Evolutionary conservation across 805 yeast species (phyloP).

Genomic region (Vanderwaltozyma verrucispora): DNA sequence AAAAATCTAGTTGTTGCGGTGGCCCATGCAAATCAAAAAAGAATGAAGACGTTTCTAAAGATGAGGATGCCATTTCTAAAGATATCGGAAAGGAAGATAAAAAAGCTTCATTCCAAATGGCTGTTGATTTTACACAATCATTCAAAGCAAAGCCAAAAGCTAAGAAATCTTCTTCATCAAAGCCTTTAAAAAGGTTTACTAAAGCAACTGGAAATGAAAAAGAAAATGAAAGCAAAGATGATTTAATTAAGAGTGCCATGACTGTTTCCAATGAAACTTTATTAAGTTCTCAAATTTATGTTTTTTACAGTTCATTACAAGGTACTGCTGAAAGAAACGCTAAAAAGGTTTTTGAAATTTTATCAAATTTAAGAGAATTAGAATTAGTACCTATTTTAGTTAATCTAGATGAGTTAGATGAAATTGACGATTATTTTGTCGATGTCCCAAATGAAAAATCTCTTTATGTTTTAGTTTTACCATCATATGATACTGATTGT

Average conservation of each 20-base stretch:
- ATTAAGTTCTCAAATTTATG: slow-evolving; percentile 45
- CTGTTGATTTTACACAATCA: slow-evolving; percentile 33
- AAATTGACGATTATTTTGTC: slow-evolving; percentile 72
- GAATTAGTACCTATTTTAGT: slow-evolving; percentile 40
- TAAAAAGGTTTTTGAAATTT: slow-evolving; percentile 33
- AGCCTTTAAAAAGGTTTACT: slow-evolving; percentile 2
- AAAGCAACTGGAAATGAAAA: background rate
- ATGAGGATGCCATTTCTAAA: no score
- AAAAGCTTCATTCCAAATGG: slow-evolving; percentile 13
- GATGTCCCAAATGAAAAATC: slow-evolving; percentile 46
- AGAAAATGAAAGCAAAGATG: slow-evolving; percentile 16
- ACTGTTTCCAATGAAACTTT: slow-evolving; percentile 35
- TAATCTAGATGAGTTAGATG: slow-evolving; percentile 73
- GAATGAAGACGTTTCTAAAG: slow-evolving; percentile 7
- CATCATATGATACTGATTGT: slow-evolving; percentile 87
- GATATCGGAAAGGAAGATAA: no score
- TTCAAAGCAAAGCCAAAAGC: slow-evolving; percentile 17
- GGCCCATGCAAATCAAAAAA: slow-evolving; percentile 22
- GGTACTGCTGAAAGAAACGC: slow-evolving; percentile 75
- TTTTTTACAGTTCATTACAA: slow-evolving; percentile 78
- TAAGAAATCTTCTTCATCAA: slow-evolving; percentile 17
- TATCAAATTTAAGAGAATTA: slow-evolving; percentile 25
- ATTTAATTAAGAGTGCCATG: slow-evolving; percentile 24
- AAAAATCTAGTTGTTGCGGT: slow-evolving; percentile 27
- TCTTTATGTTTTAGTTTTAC: slow-evolving; percentile 65